These are phyloP conservation scores for Bisporella sp. DNA, from an alignment of 2,329 filamentous ascomycete species.

Conservation along the genomic window DNA sequence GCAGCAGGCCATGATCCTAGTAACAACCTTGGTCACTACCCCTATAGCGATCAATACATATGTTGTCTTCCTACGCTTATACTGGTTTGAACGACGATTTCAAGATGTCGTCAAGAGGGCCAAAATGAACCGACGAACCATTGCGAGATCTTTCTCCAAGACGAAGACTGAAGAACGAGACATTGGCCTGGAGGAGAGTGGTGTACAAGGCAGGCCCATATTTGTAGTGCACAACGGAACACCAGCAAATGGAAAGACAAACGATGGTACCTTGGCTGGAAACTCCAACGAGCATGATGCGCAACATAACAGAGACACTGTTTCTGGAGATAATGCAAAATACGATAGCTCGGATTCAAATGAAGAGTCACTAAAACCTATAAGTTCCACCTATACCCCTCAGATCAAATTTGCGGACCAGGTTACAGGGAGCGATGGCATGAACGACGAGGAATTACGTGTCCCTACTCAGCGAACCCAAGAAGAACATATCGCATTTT, in stretches of 20 bases:
- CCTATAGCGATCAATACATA: constrained; percentile 79
- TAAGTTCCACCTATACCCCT: constrained; percentile 7
- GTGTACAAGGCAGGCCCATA: constrained; percentile 60
- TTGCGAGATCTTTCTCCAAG: constrained; percentile 55
- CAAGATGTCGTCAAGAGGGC: constrained; percentile 74
- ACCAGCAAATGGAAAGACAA: constrained; percentile 45
- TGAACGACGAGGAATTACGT: constrained; percentile 42
- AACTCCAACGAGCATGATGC: constrained; percentile 11
- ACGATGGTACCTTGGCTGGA: constrained; percentile 47
- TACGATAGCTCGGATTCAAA: constrained; percentile 11
- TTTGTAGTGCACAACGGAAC: constrained; percentile 55
- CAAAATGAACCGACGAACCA: constrained; percentile 54
- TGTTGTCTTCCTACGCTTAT: constrained; percentile 86
- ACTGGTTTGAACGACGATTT: constrained; percentile 98
- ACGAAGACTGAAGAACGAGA: constrained; percentile 41
- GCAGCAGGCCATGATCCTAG: constrained; percentile 66
- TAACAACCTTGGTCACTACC: constrained; percentile 67
- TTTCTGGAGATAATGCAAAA: constrained; percentile 1
- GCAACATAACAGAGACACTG: constrained; percentile 9
- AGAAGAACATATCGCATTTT: constrained; percentile 80
- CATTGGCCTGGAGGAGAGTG: constrained; percentile 36
- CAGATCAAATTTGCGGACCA: constrained; percentile 60
- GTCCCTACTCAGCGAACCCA: constrained; percentile 48
- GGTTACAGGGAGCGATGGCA: constrained; percentile 51
- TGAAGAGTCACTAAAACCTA: constrained; percentile 4